A percentile compares a stretch with the other conserved stretches of the same genome.
Evolutionary conservation across 345 rosid species (phyloP).

Genomic region (Cardamine occulta): DNA sequence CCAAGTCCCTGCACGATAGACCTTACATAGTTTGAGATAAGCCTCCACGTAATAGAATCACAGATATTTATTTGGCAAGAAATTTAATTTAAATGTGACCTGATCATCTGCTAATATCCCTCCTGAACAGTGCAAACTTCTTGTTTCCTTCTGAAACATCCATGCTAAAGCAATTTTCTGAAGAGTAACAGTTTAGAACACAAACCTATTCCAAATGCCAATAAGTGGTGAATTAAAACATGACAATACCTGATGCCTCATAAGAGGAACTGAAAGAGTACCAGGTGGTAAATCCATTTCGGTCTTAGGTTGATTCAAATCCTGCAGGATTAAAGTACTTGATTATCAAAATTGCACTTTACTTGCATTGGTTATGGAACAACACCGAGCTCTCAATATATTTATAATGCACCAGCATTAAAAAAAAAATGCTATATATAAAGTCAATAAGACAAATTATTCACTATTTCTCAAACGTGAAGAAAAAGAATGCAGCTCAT

Average conservation of each 20-base stretch:
- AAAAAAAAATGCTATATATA: background rate
- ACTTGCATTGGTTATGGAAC: constrained; percentile 2
- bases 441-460: constrained; percentile 2
- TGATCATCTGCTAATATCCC: constrained; percentile 99
- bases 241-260: constrained; percentile 92
- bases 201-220: constrained; percentile 26
- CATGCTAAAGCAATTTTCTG: constrained; percentile 98
- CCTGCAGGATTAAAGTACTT: constrained; percentile 51
- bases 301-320: constrained; percentile 77
- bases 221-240: constrained; percentile 28
- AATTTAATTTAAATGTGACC: constrained; percentile 48
- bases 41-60: constrained; percentile 49
- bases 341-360: constrained; percentile 12
- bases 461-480: constrained; percentile 1
- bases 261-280: constrained; percentile 74
- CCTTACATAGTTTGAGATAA: constrained; percentile 24
- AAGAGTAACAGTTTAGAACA: constrained; percentile 34
- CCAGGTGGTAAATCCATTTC: constrained; percentile 75
- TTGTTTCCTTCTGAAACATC: constrained; percentile 95
- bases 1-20: constrained; percentile 83
- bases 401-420: constrained; percentile 5
- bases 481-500: constrained; percentile 23
- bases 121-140: constrained; percentile 78
- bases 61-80: constrained; percentile 17
- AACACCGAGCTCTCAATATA: constrained; percentile 17